Evolutionary conservation across 805 yeast genomes (phyloP), one percentile per base, ranked within the genome.

Genomic region (Trichomonascus vanleenenianus): DNA sequence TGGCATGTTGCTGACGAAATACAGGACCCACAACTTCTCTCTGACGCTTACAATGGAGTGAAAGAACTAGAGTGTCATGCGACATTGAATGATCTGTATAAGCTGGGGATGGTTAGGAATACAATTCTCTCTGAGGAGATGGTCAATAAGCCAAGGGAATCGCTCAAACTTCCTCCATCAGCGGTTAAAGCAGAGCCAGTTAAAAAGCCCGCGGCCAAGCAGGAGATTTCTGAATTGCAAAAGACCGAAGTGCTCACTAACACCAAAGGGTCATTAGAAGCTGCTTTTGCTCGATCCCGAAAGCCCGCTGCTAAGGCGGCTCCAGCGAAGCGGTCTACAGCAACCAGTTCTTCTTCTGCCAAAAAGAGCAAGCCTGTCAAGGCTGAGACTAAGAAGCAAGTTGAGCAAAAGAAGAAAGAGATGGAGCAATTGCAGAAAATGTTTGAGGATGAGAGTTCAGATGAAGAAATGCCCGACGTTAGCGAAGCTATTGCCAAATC

Each of bases 401-500:
- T n/a, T 6, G 42, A 39, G 42, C 34, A 14, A 39, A 25, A 39
- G 34, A 6, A 10, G 22, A 25, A 39, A 15, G 22, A 39, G 20
- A 8, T 11, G 14, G 34, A 15, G 18, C 4, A 14, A 15, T 12
- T 18, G 39, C 18, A 32, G 30, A 16, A 16, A 31, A 15, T 34
- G 38, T 34, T 34, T 20, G 50, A 48, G 15, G 55, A 49, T 19
- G 47, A 43, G 3, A 45, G 27, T 14, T 37, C 35, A 8, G 52
- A 43, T 19, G 46, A 43, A 37, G 50, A 42, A 19, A 42, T 43
- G 51, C 43, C 20, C 15, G 54, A 46, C 14, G 50, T 18, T 15
- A 22, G 19, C 20, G 39, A 27, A 22, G 14, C 22, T n/a, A 15
- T 14, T 27, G 14, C 32, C 12, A 34, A 25, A 16, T 42, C 34